Evolutionary conservation across 352 stramenopile species (phyloP).

Genomic region (Lagenidium giganteum): DNA sequence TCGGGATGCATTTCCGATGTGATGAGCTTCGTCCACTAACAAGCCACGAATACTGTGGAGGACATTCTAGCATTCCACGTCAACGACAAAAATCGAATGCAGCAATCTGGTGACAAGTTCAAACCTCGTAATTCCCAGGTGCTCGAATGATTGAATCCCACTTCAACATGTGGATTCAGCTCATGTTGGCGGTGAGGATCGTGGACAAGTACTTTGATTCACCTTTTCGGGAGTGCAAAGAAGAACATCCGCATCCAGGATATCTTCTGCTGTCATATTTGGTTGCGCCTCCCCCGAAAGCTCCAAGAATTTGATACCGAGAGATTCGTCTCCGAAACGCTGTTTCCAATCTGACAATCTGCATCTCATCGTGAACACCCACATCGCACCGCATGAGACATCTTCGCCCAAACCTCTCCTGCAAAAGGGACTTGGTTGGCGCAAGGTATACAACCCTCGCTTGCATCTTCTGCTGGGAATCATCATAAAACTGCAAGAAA

Average conservation of each 20-base stretch:
- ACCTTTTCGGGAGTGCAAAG: slow-evolving; percentile 48
- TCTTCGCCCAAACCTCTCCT: slow-evolving; percentile 25
- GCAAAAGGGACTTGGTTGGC: slow-evolving; percentile 36
- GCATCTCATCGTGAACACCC: not conserved
- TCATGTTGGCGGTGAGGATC: not conserved
- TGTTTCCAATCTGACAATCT: slow-evolving; percentile 30
- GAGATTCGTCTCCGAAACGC: slow-evolving; percentile 24
- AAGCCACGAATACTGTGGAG: slow-evolving; percentile 11
- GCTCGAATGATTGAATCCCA: slow-evolving; percentile 31
- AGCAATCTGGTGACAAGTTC: not conserved
- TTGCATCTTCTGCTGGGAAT: not conserved
- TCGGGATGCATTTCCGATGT: slow-evolving; percentile 25
- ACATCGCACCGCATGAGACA: not conserved
- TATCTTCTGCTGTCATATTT: slow-evolving; percentile 8
- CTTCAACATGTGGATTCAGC: too few relatives aligned
- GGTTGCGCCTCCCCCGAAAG: slow-evolving; percentile 15
- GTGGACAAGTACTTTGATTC: not conserved
- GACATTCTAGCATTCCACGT: too few relatives aligned
- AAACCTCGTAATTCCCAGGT: slow-evolving; percentile 6
- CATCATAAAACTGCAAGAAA: slow-evolving; percentile 29
- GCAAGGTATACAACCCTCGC: slow-evolving; percentile 39
- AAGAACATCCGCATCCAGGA: slow-evolving; percentile 21
- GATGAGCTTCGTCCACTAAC: slow-evolving; percentile 39
- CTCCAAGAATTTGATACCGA: slow-evolving; percentile 33
- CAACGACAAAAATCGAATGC: not conserved